Conservation (phyloP, 805 yeast species). For the Nakazawaea anatomiae region DNA sequence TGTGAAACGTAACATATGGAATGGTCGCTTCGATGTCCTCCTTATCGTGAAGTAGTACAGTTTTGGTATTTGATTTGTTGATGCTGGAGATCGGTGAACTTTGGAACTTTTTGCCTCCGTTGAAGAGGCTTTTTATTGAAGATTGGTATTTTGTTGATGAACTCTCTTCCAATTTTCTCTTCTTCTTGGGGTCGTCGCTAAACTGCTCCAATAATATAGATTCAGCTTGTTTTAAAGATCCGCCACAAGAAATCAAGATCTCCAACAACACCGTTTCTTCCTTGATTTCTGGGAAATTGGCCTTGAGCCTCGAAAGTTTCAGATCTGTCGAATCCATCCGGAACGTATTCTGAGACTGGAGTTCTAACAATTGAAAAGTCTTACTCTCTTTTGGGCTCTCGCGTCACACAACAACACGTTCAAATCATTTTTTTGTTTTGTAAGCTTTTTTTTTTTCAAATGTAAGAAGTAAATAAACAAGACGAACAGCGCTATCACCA, state of each 20-base stretch:
- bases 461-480: not conserved
- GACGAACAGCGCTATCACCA: not conserved
- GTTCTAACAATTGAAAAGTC: no score
- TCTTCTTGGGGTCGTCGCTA: constrained; percentile 8
- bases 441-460: no score
- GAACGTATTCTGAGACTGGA: no score
- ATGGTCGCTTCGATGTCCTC: constrained; percentile 43
- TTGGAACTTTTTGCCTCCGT: not conserved
- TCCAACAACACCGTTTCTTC: constrained; percentile 36
- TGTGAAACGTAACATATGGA: constrained; percentile 46
- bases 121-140: constrained; percentile 13
- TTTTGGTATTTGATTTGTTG: constrained; percentile 11
- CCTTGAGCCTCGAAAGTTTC: constrained; percentile 30
- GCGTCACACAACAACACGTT: not conserved
- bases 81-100: not conserved
- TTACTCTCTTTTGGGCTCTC: not conserved
- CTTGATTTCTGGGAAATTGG: constrained; percentile 37
- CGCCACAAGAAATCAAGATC: constrained; percentile 46
- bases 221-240: constrained; percentile 39
- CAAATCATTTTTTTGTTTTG: not conserved
- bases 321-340: constrained; percentile 22
- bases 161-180: constrained; percentile 1
- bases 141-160: constrained; percentile 12
- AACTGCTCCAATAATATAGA: constrained; percentile 32
- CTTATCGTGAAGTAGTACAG: constrained; percentile 36